A percentile compares a stretch with the other conserved stretches of the same genome.
phyloP scores from a whole-genome alignment of 192 early-diverging fungal genomes.

The Jimgerdemannia flammicorona region DNA sequence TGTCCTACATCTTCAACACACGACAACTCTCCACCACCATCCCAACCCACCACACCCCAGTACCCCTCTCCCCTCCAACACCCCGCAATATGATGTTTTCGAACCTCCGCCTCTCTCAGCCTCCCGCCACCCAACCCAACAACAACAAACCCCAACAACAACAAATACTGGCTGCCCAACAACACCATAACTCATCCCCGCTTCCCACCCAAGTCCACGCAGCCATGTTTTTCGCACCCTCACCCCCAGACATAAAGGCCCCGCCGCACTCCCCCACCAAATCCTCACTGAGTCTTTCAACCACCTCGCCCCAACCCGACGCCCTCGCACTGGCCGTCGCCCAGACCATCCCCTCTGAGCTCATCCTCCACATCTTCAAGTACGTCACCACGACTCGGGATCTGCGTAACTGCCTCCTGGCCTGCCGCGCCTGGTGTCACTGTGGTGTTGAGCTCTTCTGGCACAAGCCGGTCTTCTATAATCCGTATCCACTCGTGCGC shows the following conservation, averaged over 20 bases:
- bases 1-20: no score
- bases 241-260: not conserved
- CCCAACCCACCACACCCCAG: no score
- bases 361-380: slow-evolving; percentile 46
- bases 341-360: slow-evolving; percentile 42
- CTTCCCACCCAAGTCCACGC: no score
- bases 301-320: not conserved
- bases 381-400: slow-evolving; percentile 37
- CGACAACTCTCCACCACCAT: no score
- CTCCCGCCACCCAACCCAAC: no score
- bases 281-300: not conserved
- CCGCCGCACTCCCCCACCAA: not conserved
- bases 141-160: no score
- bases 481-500: slow-evolving; percentile 16
- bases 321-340: not conserved
- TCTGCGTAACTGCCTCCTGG: slow-evolving; percentile 39
- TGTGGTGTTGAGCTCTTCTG: slow-evolving; percentile 51
- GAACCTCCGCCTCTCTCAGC: no score
- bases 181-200: no score
- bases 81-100: no score
- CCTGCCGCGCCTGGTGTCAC: slow-evolving; percentile 51
- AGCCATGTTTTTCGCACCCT: not conserved
- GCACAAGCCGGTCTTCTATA: slow-evolving; percentile 41
- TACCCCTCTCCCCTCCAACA: no score
- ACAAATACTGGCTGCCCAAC: no score